phyloP scores from a whole-genome alignment of 805 yeast species.

The Nakazawaea ishiwadae region DNA sequence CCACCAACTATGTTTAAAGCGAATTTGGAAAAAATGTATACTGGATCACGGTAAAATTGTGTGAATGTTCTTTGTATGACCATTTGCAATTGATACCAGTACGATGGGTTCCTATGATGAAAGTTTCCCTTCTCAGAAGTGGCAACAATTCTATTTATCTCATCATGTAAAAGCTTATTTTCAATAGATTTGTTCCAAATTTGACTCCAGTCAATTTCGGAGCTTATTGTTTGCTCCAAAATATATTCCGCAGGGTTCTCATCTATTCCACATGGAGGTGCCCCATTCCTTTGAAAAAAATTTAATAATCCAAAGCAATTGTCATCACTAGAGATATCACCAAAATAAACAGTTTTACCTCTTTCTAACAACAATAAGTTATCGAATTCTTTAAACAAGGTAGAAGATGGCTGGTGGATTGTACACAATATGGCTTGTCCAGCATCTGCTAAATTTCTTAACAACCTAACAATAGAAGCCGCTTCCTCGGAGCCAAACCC shows the following conservation, averaged over 20 bases:
- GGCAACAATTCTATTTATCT: slow-evolving; percentile 11
- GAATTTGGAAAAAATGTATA: slow-evolving; percentile 35
- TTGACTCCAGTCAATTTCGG: slow-evolving; percentile 3
- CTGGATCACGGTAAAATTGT: slow-evolving; percentile 38
- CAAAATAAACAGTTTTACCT: slow-evolving; percentile 73
- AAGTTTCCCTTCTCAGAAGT: too few species aligned
- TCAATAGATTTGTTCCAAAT: slow-evolving; percentile 15
- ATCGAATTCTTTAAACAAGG: slow-evolving; percentile 73
- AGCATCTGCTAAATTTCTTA: slow-evolving; percentile 44
- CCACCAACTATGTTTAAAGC: slow-evolving; percentile 41
- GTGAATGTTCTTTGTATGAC: slow-evolving; percentile 36
- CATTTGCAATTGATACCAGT: slow-evolving; percentile 33
- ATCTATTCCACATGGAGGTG: slow-evolving; percentile 31
- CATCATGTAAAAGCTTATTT: not conserved
- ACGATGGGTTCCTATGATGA: slow-evolving; percentile 27
- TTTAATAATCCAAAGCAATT: too few species aligned
- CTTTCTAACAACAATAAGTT: slow-evolving; percentile 69
- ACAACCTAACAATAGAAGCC: slow-evolving; percentile 52
- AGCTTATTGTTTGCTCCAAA: slow-evolving; percentile 14
- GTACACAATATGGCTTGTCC: slow-evolving; percentile 62
- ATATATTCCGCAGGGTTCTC: slow-evolving; percentile 35
- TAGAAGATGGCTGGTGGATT: slow-evolving; percentile 84
- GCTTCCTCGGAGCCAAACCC: slow-evolving; percentile 60
- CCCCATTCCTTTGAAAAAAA: too few species aligned
- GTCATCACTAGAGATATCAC: too few species aligned